phyloP scores from a whole-genome alignment of 306 rosid genomes.

The Rosa rugosa region DNA sequence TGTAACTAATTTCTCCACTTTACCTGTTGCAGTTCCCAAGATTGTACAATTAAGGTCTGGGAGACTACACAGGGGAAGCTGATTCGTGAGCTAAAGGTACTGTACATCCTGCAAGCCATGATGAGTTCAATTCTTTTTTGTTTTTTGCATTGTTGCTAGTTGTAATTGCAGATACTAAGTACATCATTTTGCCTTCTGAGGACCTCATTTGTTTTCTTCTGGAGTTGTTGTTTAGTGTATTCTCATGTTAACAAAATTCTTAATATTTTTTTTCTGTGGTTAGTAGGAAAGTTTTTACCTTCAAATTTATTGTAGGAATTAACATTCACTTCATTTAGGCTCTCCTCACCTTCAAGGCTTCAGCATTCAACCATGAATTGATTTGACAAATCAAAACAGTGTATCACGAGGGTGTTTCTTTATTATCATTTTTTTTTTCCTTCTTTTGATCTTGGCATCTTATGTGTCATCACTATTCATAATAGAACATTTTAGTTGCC shows the following conservation, averaged over 20 bases:
- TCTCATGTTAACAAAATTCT: background rate
- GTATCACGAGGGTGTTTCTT: background rate
- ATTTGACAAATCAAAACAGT: background rate
- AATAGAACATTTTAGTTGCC: background rate
- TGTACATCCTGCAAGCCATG: background rate
- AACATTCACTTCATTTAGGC: no score
- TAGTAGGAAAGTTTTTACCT: background rate
- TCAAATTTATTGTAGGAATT: background rate
- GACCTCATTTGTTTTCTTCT: background rate
- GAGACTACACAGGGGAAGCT: conserved; percentile 93
- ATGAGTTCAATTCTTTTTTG: background rate
- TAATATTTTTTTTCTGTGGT: background rate
- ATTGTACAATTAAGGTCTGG: conserved; percentile 91
- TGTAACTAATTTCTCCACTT: conserved; percentile 22
- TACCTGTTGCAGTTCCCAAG: conserved; percentile 67
- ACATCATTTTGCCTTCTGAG: background rate
- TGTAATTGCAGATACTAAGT: background rate
- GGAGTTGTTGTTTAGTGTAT: background rate
- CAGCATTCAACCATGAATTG: background rate
- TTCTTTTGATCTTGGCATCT: background rate
- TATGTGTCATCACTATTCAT: background rate
- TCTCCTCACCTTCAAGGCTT: background rate
- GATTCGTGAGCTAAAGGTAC: conserved; percentile 82
- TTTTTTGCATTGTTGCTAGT: background rate
- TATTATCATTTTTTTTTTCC: background rate